phyloP scores from a whole-genome alignment of 2,329 filamentous ascomycete species.

The Colletotrichum noveboracense region DNA sequence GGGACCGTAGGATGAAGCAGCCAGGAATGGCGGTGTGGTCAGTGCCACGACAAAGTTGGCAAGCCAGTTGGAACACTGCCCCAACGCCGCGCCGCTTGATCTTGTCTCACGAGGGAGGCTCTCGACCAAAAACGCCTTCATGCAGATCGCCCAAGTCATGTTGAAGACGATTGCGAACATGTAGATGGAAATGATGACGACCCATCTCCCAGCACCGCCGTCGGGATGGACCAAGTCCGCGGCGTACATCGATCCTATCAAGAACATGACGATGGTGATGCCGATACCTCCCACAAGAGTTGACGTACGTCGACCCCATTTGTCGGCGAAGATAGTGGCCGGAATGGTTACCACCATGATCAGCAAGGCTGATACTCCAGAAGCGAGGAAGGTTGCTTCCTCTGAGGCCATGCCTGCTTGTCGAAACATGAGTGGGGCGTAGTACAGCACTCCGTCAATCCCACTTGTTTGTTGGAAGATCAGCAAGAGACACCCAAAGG shows the following conservation, averaged over 20 bases:
- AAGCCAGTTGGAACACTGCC: slow-evolving; percentile 57
- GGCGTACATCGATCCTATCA: slow-evolving; percentile 59
- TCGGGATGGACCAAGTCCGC: slow-evolving; percentile 38
- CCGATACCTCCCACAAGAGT: slow-evolving; percentile 56
- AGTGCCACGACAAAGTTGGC: slow-evolving; percentile 51
- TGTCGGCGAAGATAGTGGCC: slow-evolving; percentile 58
- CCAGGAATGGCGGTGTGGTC: slow-evolving; percentile 44
- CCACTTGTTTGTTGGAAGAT: slow-evolving; percentile 59
- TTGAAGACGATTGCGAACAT: slow-evolving; percentile 50
- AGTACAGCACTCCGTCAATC: slow-evolving; percentile 67
- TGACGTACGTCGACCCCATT: slow-evolving; percentile 59
- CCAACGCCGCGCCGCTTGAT: slow-evolving; percentile 57
- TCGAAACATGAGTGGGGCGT: slow-evolving; percentile 63
- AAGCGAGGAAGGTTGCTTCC: slow-evolving; percentile 60
- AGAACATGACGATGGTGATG: slow-evolving; percentile 54
- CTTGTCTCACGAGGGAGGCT: slow-evolving; percentile 60
- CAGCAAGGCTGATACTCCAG: slow-evolving; percentile 61
- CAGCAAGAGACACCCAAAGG: slow-evolving; percentile 63
- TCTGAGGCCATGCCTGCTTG: slow-evolving; percentile 62
- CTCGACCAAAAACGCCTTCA: slow-evolving; percentile 57
- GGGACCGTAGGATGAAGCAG: slow-evolving; percentile 41
- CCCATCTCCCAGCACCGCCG: slow-evolving; percentile 47
- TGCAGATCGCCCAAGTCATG: slow-evolving; percentile 56
- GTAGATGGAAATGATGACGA: slow-evolving; percentile 56
- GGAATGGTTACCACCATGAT: slow-evolving; percentile 62